phyloP scores from a whole-genome alignment of 192 early-diverging fungal species.

The Coemansia sp. region DNA sequence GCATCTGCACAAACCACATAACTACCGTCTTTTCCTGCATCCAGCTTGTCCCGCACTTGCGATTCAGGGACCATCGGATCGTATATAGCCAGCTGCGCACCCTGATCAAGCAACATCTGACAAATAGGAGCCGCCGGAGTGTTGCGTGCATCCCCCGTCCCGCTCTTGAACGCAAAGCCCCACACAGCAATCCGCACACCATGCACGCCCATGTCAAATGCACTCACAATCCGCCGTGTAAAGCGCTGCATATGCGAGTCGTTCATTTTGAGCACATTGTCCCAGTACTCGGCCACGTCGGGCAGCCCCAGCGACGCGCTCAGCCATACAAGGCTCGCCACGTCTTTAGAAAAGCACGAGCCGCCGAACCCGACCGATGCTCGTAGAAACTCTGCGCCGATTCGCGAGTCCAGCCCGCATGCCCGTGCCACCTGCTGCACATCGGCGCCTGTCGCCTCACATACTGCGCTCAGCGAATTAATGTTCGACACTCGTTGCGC shows the following conservation, averaged over 20 bases:
- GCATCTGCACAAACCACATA: constrained; percentile 45
- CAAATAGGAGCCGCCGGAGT: constrained; percentile 85
- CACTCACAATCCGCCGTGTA: constrained; percentile 67
- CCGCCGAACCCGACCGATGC: constrained; percentile 94
- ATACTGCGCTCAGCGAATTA: constrained; percentile 86
- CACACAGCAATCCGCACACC: constrained; percentile 77
- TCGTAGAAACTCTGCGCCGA: constrained; percentile 88
- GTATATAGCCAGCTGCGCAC: constrained; percentile 75
- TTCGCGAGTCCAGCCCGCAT: constrained; percentile 81
- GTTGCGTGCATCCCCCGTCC: constrained; percentile 91
- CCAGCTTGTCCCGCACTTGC: constrained; percentile 61
- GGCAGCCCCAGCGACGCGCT: constrained; percentile 77
- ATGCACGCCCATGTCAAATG: constrained; percentile 76
- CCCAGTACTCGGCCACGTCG: constrained; percentile 93
- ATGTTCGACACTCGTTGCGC: constrained; percentile 93
- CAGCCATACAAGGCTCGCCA: constrained; percentile 88
- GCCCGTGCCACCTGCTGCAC: constrained; percentile 89
- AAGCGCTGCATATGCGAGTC: constrained; percentile 90
- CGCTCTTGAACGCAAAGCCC: constrained; percentile 95
- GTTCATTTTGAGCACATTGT: constrained; percentile 86
- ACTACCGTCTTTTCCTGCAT: constrained; percentile 24
- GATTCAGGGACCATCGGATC: constrained; percentile 83
- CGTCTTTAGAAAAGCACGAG: constrained; percentile 94
- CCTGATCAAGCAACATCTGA: constrained; percentile 76
- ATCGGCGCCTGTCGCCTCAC: constrained; percentile 89